Evolutionary conservation across 192 early-diverging fungal genomes (phyloP), one percentile per base, ranked within the genome.

Genomic region (Gryganskiella cystojenkinii): DNA sequence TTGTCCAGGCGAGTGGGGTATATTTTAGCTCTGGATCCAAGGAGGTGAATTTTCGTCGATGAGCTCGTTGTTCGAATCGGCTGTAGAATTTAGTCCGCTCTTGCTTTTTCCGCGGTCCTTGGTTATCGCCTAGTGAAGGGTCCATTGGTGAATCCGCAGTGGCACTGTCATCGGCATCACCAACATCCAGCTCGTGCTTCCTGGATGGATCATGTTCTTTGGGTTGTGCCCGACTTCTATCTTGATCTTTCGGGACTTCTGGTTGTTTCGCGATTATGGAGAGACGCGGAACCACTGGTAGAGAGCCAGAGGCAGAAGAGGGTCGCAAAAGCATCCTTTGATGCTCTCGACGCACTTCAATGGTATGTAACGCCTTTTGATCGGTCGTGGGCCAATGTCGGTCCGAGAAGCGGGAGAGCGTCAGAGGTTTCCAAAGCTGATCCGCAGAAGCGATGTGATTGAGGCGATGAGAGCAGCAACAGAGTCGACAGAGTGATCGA

Each of bases 361-460:
- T 66, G 17, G 63, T 47, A 14, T 64, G 58, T 9, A 69, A n/a
- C 27, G 61, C 60, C 43, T 62, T 68, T 54, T 63, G 56, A 50
- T 73, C 69, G 17, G 59, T 57, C 1, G 79, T 80, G 9, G 65
- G 70, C 65, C 70, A 73, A 40, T 80, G 79, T 25, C 79, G 64
- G 52, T 69, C 79, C 0, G 79, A 50, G 20, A 80, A 80, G 3
- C 59, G 64, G 3, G 30, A 11, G 31, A 80, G n/a, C 13, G 70
- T 73, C 11, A 80, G 54, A 4, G 49, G 52, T 20, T 80, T 52
- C 79, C 79, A 80, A 6, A 80, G 79, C 46, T 69, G 79, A 62
- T 80, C 79, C n/a, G 79, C 64, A 3, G 70, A 71, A 0, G 79
- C 79, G 28, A 80, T 17, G 19, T 80, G 71, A 35, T 73, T 71